Evolutionary conservation across 805 yeast species (phyloP), one percentile per base, ranked within the genome.

Genomic region (Suhomyces prunicola): DNA sequence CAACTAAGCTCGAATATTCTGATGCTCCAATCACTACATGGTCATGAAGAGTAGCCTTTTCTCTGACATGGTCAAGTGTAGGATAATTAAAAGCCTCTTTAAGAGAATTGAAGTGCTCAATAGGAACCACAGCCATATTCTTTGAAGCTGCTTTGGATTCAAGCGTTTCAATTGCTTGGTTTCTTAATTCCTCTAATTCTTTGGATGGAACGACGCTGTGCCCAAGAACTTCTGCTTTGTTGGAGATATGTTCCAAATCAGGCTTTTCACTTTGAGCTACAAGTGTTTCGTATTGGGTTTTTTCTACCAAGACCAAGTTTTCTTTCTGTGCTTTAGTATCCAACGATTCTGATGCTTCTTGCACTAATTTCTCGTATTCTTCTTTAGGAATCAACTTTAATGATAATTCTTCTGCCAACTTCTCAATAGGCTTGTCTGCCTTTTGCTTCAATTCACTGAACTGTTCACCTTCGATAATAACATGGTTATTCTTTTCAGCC

Each of bases 351-450:
- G 48, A 53, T 2, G 62, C 63, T 48, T 80, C 73, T 26, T 79
- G 77, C 12, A 86, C 85, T 10, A 86, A 61, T 10, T 64, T 61
- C 54, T 80, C 78, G 51, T 73, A 68, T 44, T 65, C 58, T 22
- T 57, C 54, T 22, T 61, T 60, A 4, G 54, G 44, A 15, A 53
- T 29, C 9, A 56, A 46, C 4, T 13, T 26, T 36, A 50, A 45
- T 4, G 42, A 40, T 24, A 22, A n/a, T 5, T 39, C 53, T 6
- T 29, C 36, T 6, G 54, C 54, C 15, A 19, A 12, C n/a, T 51
- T 41, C 3, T 44, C 41, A 8, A 44, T 15, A 13, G 47, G 33
- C 19, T 53, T 47, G 26, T 60, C 47, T 2, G 58, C 56, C 15
- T 27, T 47, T 9, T 62, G 57, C 15, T 54, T 44, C 29, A 54